Conservation (phyloP, 2,329 filamentous ascomycete genomes). For the Alternaria postmessia region DNA sequence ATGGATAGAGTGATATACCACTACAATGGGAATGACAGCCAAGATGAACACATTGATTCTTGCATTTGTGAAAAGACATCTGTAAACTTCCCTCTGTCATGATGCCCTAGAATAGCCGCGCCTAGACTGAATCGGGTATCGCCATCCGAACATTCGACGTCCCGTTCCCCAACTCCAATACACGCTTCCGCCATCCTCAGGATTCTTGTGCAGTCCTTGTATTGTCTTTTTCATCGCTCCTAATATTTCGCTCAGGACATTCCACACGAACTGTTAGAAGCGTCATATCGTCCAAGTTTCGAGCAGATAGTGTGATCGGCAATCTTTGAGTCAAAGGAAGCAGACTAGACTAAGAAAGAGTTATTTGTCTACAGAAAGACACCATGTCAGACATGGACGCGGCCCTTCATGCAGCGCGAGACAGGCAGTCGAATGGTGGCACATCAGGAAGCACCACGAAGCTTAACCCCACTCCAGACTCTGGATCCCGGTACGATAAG, state of each 20-base stretch:
- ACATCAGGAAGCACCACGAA: background rate
- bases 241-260: too few species aligned
- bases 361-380: background rate
- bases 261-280: background rate
- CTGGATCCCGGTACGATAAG: conserved; percentile 16
- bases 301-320: background rate
- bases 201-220: background rate
- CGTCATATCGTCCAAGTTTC: background rate
- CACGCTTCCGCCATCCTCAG: background rate
- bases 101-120: conserved; percentile 13
- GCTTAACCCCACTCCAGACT: conserved; percentile 34
- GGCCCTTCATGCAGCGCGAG: conserved; percentile 19
- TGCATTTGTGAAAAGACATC: background rate
- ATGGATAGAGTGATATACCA: conserved; percentile 19
- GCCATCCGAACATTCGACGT: conserved; percentile 6
- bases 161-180: background rate
- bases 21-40: background rate
- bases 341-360: background rate
- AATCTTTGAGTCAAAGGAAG: background rate
- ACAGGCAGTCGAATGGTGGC: conserved; percentile 5
- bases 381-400: conserved; percentile 27
- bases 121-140: conserved; percentile 21
- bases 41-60: background rate
- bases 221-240: accelerated
- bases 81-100: background rate